Evolutionary conservation across 176 grass and related monocot genomes (phyloP).

Genomic region (Oropetium thomaeum): DNA sequence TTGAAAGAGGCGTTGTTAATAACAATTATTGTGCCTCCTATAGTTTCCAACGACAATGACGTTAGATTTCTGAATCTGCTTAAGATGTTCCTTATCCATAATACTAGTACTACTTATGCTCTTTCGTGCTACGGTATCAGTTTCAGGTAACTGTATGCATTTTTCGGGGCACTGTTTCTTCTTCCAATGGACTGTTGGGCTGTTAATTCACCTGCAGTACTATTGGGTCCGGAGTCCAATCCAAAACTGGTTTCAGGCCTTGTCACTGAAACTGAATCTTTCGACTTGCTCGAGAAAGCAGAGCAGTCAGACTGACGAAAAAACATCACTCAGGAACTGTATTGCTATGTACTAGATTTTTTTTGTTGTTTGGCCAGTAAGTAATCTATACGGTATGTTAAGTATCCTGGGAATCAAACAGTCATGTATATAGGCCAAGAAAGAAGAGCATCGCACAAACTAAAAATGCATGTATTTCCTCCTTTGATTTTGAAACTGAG

Average conservation of each 20-base stretch:
- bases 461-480: not conserved
- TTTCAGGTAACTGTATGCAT: not conserved
- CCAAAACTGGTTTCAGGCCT: too few species aligned
- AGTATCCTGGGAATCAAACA: too few species aligned
- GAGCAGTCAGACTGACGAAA: not conserved
- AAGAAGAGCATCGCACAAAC: not conserved
- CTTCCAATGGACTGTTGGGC: not conserved
- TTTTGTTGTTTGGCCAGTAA: too few species aligned
- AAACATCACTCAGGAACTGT: too few species aligned
- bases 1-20: not conserved
- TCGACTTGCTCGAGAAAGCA: not conserved
- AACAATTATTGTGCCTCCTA: slow-evolving; percentile 26
- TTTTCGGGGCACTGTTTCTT: not conserved
- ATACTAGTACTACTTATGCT: too few species aligned
- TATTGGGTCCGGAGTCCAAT: not conserved
- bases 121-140: not conserved
- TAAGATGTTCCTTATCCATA: not conserved
- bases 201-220: not conserved
- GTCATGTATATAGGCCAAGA: not conserved
- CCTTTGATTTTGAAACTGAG: not conserved
- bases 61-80: not conserved
- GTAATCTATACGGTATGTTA: too few species aligned
- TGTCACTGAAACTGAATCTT: not conserved
- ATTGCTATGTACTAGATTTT: too few species aligned
- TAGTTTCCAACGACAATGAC: not conserved